phyloP scores from a whole-genome alignment of 176 grass and related monocot genomes.

The Triticum turgidum region DNA sequence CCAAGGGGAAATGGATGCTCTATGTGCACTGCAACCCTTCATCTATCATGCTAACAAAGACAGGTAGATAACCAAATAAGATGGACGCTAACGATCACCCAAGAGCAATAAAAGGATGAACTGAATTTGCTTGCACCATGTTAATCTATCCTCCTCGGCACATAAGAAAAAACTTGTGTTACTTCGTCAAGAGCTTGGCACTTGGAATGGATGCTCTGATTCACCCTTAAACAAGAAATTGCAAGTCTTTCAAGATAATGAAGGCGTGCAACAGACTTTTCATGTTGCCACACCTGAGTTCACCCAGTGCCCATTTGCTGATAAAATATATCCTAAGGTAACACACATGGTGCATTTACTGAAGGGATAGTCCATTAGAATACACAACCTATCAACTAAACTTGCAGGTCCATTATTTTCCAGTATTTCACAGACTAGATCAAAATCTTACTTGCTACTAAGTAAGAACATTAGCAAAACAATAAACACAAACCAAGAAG shows the following conservation, averaged over 20 bases:
- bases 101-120: neutral
- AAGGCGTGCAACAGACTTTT: neutral
- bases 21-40: neutral
- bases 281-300: neutral
- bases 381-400: neutral
- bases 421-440: conserved; percentile 9
- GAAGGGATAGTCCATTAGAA: neutral
- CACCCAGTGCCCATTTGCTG: neutral
- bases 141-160: neutral
- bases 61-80: conserved; percentile 1
- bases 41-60: neutral
- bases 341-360: neutral
- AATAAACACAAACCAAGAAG: neutral
- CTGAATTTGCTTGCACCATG: neutral
- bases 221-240: neutral
- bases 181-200: neutral
- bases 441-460: neutral
- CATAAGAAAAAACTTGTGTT: neutral
- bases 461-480: neutral
- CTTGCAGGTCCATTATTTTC: neutral
- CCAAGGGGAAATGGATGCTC: neutral
- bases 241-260: neutral
- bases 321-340: neutral
- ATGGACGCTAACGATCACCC: neutral
- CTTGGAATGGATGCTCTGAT: neutral